phyloP scores from a whole-genome alignment of 352 stramenopile genomes.

The Thalassiosira exigua region DNA sequence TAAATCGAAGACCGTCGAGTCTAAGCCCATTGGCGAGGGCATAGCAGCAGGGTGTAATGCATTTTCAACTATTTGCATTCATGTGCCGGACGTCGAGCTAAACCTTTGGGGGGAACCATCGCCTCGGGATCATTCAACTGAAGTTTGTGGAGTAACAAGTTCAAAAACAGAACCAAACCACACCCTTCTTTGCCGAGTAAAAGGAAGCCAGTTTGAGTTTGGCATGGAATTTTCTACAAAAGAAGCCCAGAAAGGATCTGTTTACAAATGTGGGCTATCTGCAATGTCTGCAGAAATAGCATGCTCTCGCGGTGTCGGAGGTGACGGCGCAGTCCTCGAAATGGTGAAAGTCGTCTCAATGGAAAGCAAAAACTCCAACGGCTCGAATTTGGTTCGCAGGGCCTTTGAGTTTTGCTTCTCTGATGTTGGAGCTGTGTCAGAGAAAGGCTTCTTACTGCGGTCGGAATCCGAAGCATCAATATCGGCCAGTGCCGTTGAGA shows the following conservation, averaged over 20 bases:
- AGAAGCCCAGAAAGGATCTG: conserved; percentile 5
- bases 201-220: conserved; percentile 43
- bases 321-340: neutral
- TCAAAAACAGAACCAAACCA: conserved; percentile 9
- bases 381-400: conserved; percentile 6
- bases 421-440: conserved; percentile 16
- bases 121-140: neutral
- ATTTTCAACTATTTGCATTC: conserved; percentile 33
- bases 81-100: conserved; percentile 45
- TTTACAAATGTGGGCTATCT: conserved; percentile 22
- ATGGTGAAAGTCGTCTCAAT: too few species aligned
- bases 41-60: neutral
- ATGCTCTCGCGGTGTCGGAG: conserved; percentile 17
- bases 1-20: neutral
- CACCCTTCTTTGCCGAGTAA: conserved; percentile 31
- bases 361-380: conserved; percentile 13
- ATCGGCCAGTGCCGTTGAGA: conserved; percentile 48
- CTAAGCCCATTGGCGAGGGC: neutral
- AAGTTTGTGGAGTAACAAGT: too few species aligned
- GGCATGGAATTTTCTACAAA: conserved; percentile 26
- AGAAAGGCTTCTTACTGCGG: conserved; percentile 57
- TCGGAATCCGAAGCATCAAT: conserved; percentile 57
- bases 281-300: conserved; percentile 27
- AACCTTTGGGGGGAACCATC: conserved; percentile 22
- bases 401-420: conserved; percentile 28